Evolutionary conservation across 306 rosid species (phyloP).

Genomic region (Castanea crenata): DNA sequence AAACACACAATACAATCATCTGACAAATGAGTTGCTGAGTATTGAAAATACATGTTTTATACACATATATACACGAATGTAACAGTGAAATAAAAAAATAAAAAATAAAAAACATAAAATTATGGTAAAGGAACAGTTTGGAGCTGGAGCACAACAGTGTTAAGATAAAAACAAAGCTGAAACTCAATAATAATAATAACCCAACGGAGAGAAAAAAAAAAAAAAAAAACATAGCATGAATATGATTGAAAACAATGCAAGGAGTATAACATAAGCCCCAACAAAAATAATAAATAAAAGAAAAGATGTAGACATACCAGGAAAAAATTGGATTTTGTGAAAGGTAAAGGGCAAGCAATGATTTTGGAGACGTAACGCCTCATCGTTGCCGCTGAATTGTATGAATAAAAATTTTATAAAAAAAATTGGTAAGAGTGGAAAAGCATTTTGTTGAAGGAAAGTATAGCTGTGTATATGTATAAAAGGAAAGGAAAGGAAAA

Average conservation of each 20-base stretch:
- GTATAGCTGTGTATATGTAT: no score
- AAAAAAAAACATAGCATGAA: background rate
- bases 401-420: no score
- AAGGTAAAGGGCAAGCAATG: slow-evolving; percentile 17
- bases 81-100: background rate
- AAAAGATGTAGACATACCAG: slow-evolving; percentile 27
- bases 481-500: no score
- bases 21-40: background rate
- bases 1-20: background rate
- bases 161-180: background rate
- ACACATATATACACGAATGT: background rate
- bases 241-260: background rate
- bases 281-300: background rate
- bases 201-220: background rate
- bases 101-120: background rate
- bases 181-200: background rate
- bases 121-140: no score
- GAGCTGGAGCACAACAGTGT: no score
- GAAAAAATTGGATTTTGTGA: slow-evolving; percentile 25
- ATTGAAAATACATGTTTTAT: background rate
- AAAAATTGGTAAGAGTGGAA: no score
- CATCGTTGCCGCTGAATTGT: slow-evolving; percentile 20
- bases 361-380: slow-evolving; percentile 20
- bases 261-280: background rate
- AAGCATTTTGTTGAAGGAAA: no score